Percentiles rank a stretch among this genome's conserved stretches.
phyloP scores from a whole-genome alignment of 805 yeast genomes.

The Scheffersomyces coipomensis region DNA sequence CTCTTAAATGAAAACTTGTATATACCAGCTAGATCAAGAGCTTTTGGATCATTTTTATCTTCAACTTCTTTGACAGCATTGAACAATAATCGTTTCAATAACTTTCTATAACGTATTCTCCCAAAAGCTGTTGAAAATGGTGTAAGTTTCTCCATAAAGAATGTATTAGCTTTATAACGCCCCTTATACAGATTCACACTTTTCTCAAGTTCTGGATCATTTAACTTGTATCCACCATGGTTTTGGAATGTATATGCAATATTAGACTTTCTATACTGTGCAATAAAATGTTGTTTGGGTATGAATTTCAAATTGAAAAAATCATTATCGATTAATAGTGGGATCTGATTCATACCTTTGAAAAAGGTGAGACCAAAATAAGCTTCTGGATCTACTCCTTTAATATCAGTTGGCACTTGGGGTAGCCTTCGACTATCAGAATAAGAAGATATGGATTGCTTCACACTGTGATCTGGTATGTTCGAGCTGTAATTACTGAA shows the following conservation, averaged over 20 bases:
- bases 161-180: constrained; percentile 15
- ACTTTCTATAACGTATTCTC: constrained; percentile 23
- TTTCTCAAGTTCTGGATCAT: constrained; percentile 20
- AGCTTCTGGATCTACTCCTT: constrained; percentile 28
- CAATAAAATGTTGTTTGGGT: constrained; percentile 26
- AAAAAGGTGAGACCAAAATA: constrained; percentile 12
- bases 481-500: constrained; percentile 5
- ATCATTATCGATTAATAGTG: constrained; percentile 13
- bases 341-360: constrained; percentile 11
- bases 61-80: constrained; percentile 9
- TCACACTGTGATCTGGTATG: constrained; percentile 2
- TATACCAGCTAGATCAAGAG: constrained; percentile 20
- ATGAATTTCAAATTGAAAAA: constrained; percentile 27
- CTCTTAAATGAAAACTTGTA: constrained; percentile 16
- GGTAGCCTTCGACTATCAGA: no score
- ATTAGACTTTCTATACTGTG: constrained; percentile 34
- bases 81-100: constrained; percentile 14
- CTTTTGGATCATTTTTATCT: not conserved
- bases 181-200: constrained; percentile 26
- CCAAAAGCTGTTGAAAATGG: constrained; percentile 36
- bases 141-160: constrained; percentile 20
- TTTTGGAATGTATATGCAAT: constrained; percentile 35
- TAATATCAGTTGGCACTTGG: constrained; percentile 27
- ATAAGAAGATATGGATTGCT: no score
- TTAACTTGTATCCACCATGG: constrained; percentile 23